Conservation (phyloP, 2,329 filamentous ascomycete genomes). For the Penicillium corylophilum region DNA sequence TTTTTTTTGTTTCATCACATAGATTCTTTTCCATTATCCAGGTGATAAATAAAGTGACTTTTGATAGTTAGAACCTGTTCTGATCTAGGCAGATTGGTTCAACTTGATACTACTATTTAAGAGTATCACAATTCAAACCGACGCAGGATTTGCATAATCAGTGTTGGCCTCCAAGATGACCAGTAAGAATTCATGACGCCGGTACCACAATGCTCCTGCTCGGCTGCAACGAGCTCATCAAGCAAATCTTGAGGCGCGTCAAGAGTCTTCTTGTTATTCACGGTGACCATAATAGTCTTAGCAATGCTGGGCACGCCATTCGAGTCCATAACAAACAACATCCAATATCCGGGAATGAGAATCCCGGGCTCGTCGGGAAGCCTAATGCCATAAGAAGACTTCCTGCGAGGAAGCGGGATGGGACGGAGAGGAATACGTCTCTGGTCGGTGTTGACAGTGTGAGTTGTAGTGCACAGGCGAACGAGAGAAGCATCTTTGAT, state of each 20-base stretch:
- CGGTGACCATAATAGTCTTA: neutral
- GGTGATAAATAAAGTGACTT: too few relatives aligned
- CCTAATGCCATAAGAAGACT: too few relatives aligned
- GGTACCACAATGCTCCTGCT: neutral
- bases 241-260: neutral
- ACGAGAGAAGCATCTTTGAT: constrained; percentile 44
- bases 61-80: too few relatives aligned
- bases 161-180: neutral
- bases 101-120: too few relatives aligned
- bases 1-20: too few relatives aligned
- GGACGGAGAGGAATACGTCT: constrained; percentile 49
- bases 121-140: neutral
- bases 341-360: constrained; percentile 54
- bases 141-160: neutral
- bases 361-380: constrained; percentile 53
- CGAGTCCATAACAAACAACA: constrained; percentile 51
- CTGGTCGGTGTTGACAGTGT: constrained; percentile 60
- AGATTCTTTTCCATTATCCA: too few relatives aligned
- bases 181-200: neutral
- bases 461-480: constrained; percentile 52
- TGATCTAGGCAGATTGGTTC: too few relatives aligned
- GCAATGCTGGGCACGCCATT: constrained; percentile 19
- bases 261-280: neutral
- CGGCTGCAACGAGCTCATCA: neutral
- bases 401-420: too few relatives aligned